Evolutionary conservation across 352 stramenopile species (phyloP).

Genomic region (Globisporangium solare): DNA sequence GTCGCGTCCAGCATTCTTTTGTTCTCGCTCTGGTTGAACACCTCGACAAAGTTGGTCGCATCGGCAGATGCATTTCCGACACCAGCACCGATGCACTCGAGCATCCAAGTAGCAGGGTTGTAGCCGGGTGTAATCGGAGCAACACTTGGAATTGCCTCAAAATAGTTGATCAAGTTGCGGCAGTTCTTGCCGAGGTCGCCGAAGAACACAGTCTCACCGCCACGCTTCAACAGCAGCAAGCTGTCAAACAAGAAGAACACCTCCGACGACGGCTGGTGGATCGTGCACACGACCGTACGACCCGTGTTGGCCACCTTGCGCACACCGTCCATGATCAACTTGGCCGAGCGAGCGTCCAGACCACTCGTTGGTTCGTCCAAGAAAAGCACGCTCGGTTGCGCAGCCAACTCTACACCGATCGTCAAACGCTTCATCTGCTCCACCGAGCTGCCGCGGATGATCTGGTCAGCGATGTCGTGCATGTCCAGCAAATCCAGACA

Average conservation of each 20-base stretch:
- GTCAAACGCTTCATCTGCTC: slow-evolving; percentile 49
- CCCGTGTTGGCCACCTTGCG: slow-evolving; percentile 77
- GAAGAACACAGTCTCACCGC: slow-evolving; percentile 30
- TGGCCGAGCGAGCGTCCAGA: slow-evolving; percentile 77
- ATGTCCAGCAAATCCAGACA: slow-evolving; percentile 23
- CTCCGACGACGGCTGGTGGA: slow-evolving; percentile 86
- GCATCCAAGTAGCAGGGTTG: slow-evolving; percentile 41
- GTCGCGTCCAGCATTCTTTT: too few species aligned
- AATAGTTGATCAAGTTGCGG: slow-evolving; percentile 15
- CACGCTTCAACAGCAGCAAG: slow-evolving; percentile 58
- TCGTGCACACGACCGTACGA: slow-evolving; percentile 83
- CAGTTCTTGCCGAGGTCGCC: slow-evolving; percentile 53
- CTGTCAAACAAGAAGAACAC: slow-evolving; percentile 86
- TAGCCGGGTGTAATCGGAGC: too few species aligned
- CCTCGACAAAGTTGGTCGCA: too few species aligned
- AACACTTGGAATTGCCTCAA: neutral
- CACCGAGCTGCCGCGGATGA: slow-evolving; percentile 32
- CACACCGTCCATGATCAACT: slow-evolving; percentile 81
- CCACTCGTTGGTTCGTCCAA: slow-evolving; percentile 77
- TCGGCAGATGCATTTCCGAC: too few species aligned
- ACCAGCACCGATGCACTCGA: slow-evolving; percentile 42
- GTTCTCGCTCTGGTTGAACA: too few species aligned
- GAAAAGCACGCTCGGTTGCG: slow-evolving; percentile 80
- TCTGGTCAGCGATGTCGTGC: slow-evolving; percentile 21
- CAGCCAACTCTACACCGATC: slow-evolving; percentile 65